phyloP scores from a whole-genome alignment of 2,329 filamentous ascomycete species.

The Arachnomyces sp. region DNA sequence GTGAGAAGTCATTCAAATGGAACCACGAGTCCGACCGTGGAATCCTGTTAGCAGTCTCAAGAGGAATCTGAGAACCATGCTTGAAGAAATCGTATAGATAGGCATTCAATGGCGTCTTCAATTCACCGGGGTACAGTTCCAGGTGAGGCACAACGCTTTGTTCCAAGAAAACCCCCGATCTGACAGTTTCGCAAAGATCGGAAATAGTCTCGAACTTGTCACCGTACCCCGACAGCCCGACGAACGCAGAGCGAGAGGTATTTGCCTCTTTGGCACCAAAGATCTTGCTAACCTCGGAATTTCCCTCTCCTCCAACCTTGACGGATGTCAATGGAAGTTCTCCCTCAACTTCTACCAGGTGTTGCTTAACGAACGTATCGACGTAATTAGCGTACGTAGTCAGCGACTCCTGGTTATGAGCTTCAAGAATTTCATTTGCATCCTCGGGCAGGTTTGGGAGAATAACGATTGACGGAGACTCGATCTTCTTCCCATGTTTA shows the following conservation, averaged over 20 bases:
- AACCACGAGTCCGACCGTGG: constrained; percentile 64
- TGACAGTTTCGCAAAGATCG: constrained; percentile 58
- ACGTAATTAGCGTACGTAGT: constrained; percentile 62
- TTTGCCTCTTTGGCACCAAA: constrained; percentile 6
- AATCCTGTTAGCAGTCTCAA: constrained; percentile 59
- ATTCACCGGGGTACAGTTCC: constrained; percentile 50
- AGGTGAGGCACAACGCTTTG: constrained; percentile 64
- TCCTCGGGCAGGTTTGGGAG: constrained; percentile 54
- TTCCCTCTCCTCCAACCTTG: constrained; percentile 30
- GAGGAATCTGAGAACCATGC: constrained; percentile 55
- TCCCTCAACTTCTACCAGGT: constrained; percentile 48
- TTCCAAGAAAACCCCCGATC: constrained; percentile 65
- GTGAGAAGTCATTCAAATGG: constrained; percentile 57
- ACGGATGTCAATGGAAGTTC: constrained; percentile 51
- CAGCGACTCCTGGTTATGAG: constrained; percentile 59
- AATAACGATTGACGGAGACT: constrained; percentile 55
- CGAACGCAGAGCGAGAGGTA: constrained; percentile 50
- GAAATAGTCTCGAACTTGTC: constrained; percentile 57
- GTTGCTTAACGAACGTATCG: constrained; percentile 57
- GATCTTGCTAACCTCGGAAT: constrained; percentile 5
- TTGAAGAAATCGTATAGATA: constrained; percentile 66
- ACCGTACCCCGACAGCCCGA: constrained; percentile 59
- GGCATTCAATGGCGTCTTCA: constrained; percentile 33
- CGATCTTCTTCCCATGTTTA: constrained; percentile 38
- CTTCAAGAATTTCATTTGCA: constrained; percentile 48